These are phyloP conservation scores for Apiotrichum siamense DNA, from an alignment of 1,284 basidiomycete species.

Conservation along the genomic window DNA sequence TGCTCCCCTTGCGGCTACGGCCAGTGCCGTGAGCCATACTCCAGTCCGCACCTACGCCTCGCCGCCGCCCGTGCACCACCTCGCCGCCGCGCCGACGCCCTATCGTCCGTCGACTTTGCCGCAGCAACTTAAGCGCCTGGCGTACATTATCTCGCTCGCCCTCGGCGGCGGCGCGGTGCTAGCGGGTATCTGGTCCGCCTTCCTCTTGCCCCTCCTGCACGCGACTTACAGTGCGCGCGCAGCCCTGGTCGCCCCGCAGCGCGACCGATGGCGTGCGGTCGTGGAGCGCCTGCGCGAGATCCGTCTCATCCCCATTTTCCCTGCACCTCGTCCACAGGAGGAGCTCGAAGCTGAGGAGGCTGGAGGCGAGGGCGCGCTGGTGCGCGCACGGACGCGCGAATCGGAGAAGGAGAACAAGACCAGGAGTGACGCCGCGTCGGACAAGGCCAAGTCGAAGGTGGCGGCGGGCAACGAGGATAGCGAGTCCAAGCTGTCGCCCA, in stretches of 20 bases:
- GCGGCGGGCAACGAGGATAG: not conserved
- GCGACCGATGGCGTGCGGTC: constrained; percentile 19
- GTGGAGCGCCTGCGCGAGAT: constrained; percentile 19
- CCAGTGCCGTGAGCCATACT: not conserved
- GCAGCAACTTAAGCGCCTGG: constrained; percentile 30
- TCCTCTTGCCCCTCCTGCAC: constrained; percentile 43
- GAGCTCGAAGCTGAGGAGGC: constrained; percentile 1
- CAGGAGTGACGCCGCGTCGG: not conserved
- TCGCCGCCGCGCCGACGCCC: constrained; percentile 4
- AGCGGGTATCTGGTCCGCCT: constrained; percentile 36
- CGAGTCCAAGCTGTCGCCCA: not conserved
- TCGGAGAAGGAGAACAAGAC: not conserved
- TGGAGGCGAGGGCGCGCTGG: not conserved
- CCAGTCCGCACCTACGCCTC: too few species aligned
- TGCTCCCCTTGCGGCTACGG: not conserved
- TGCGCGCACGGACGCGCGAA: not conserved
- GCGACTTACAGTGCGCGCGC: constrained; percentile 41
- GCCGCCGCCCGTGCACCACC: constrained; percentile 5
- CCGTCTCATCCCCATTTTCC: constrained; percentile 18
- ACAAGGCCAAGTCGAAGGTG: constrained; percentile 3
- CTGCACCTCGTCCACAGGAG: too few species aligned
- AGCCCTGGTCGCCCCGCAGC: constrained; percentile 38
- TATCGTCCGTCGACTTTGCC: constrained; percentile 7
- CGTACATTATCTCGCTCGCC: constrained; percentile 37
- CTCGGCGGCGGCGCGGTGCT: constrained; percentile 34